Evolutionary conservation across 306 rosid species (phyloP), one percentile per base, ranked within the genome.

Genomic region (Quercus cerris): DNA sequence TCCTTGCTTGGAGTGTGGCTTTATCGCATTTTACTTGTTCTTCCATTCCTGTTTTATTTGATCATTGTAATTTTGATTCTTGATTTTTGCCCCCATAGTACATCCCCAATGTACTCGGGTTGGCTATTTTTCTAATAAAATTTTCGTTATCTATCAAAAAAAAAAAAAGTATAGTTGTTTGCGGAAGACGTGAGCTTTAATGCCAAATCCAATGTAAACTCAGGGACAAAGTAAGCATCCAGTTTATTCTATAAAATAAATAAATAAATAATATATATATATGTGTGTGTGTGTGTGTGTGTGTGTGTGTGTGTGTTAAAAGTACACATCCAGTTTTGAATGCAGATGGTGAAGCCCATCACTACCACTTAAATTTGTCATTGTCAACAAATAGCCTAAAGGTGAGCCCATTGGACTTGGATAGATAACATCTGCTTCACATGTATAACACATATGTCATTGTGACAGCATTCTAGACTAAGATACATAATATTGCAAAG

Each of bases 401-500:
- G 23, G 56, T 18, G 19, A 6, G 70, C 27, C 55, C 41, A 11
- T 27, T 49, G 33, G 28, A 81, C 66, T 38, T 38, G 79, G 57
- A 82, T 56, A 67, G 46, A 23, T 4, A 69, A 35, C 38, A 59
- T 57, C 55, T 63, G 58, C 59, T 78, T 44, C 22, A 75, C 25
- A 27, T 35, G 18, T n/a, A 20, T 10, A 44, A n/a, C 4, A 59
- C 17, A 4, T 2, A 11, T 23, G 30, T 23, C 27, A 27, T 10
- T 22, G 52, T 31, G 72, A 56, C 44, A 54, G 27, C 69, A 71
- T 59, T 41, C 57, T 49, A n/a, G 70, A 13, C 30, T 5, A 56
- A 76, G 30, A n/a, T n/a, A 61, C 30, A 58, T 58, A 58, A 68
- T 57, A 58, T 66, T 71, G 83, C 52, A 83, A 79, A 82, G 81